Conservation (phyloP, 2,329 filamentous ascomycete genomes). For the Paecilomyces niveus region DNA sequence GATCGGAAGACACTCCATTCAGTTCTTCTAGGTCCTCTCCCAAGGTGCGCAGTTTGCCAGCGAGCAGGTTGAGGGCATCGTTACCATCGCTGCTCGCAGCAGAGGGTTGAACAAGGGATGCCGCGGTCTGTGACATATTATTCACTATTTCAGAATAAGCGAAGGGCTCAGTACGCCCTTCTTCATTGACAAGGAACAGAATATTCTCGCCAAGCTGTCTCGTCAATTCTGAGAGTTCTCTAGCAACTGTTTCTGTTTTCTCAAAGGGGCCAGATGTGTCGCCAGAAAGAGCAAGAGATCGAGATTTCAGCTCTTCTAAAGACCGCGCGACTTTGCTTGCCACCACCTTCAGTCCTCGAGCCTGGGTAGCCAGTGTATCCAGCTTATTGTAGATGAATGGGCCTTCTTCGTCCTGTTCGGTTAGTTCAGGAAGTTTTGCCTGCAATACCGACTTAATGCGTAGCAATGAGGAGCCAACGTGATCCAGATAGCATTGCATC, state of each 20-base stretch:
- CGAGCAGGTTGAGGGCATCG: constrained; percentile 63
- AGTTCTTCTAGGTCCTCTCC: constrained; percentile 62
- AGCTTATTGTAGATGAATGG: constrained; percentile 63
- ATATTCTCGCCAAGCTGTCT: constrained; percentile 62
- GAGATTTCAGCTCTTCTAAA: constrained; percentile 67
- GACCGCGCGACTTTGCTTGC: constrained; percentile 70
- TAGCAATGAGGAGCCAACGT: constrained; percentile 60
- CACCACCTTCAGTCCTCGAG: constrained; percentile 76
- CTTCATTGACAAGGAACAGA: constrained; percentile 60
- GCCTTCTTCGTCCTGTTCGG: constrained; percentile 62
- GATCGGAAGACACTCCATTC: constrained; percentile 60
- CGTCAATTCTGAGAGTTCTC: constrained; percentile 59
- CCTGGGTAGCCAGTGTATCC: constrained; percentile 65
- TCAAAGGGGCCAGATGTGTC: constrained; percentile 65
- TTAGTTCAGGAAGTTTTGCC: constrained; percentile 49
- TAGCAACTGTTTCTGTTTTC: constrained; percentile 57
- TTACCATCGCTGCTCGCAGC: constrained; percentile 19
- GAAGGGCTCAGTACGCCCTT: constrained; percentile 61
- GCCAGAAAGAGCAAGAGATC: constrained; percentile 65
- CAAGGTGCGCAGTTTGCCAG: constrained; percentile 59
- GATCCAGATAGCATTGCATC: constrained; percentile 77
- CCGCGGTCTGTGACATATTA: constrained; percentile 42
- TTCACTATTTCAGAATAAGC: constrained; percentile 60
- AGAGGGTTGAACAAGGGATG: constrained; percentile 17
- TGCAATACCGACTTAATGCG: constrained; percentile 61